A percentile compares a stretch with the other conserved stretches of the same genome.
Evolutionary conservation across 2,329 filamentous ascomycete genomes (phyloP).

Genomic region (Graphiopsis chlorocephala): DNA sequence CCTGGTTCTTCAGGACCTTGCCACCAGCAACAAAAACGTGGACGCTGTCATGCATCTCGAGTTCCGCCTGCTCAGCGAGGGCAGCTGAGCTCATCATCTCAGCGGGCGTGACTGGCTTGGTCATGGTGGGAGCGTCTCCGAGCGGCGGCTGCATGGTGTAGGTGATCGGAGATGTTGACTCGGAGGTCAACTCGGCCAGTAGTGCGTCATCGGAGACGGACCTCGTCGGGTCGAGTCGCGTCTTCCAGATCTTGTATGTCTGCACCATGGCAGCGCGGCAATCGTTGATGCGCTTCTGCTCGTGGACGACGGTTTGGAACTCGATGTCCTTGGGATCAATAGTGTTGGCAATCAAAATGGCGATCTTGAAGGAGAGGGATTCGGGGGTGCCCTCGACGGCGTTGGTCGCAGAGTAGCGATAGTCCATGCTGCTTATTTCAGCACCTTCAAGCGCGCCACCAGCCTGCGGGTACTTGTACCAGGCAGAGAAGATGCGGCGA

Average conservation of each 20-base stretch:
- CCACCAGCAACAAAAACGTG: neutral
- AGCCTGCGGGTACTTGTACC: neutral
- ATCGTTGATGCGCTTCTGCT: neutral
- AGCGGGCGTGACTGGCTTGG: neutral
- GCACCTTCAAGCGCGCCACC: neutral
- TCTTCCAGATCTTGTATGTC: neutral
- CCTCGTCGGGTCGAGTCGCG: neutral
- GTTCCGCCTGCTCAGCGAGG: neutral
- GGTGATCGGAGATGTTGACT: neutral
- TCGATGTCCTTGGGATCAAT: neutral
- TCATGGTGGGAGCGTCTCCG: neutral
- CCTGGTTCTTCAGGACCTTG: constrained; percentile 2
- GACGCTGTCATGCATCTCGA: neutral
- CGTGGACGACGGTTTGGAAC: neutral
- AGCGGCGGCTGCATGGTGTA: neutral
- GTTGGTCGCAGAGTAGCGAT: neutral
- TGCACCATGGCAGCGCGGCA: neutral
- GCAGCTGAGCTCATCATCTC: neutral
- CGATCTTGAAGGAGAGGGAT: neutral
- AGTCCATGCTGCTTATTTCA: neutral
- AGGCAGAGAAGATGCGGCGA: neutral
- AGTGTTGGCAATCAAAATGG: neutral
- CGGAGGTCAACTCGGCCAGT: neutral
- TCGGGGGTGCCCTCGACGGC: neutral
- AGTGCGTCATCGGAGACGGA: neutral